phyloP scores from a whole-genome alignment of 495 filamentous ascomycete genomes.

The Poronia punctata region DNA sequence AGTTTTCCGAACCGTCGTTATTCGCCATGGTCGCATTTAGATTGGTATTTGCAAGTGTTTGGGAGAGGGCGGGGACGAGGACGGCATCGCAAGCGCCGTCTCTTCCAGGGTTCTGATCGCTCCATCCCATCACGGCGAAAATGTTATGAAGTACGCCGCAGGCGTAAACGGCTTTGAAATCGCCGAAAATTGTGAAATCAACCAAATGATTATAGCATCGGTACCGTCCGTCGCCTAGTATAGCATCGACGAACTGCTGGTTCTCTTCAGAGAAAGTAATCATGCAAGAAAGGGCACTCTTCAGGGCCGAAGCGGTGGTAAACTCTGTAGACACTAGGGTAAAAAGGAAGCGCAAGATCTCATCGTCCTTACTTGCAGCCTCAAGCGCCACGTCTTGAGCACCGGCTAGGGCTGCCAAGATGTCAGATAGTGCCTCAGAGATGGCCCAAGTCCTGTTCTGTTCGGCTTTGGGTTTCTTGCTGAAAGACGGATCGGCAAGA shows the following conservation, averaged over 20 bases:
- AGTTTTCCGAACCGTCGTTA: constrained; percentile 16
- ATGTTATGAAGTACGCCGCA: constrained; percentile 50
- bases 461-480: constrained; percentile 40
- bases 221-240: constrained; percentile 31
- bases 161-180: constrained; percentile 33
- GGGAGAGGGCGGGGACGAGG: constrained; percentile 37
- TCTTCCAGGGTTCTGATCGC: constrained; percentile 40
- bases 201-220: constrained; percentile 32
- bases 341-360: constrained; percentile 45
- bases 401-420: constrained; percentile 40
- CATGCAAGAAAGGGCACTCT: constrained; percentile 45
- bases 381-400: constrained; percentile 48
- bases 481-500: constrained; percentile 31
- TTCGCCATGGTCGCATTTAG: constrained; percentile 19
- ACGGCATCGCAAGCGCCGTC: constrained; percentile 41
- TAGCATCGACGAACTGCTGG: constrained; percentile 32
- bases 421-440: constrained; percentile 35
- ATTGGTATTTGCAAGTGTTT: constrained; percentile 26
- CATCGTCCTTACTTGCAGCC: constrained; percentile 38
- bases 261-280: constrained; percentile 51
- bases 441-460: constrained; percentile 45
- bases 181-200: constrained; percentile 25
- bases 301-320: constrained; percentile 29
- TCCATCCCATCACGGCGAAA: constrained; percentile 38
- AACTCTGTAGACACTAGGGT: constrained; percentile 30